Percentiles rank a stretch among this genome's conserved stretches.
Evolutionary conservation across 345 rosid genomes (phyloP).

Genomic region (Xanthoceras sorbifolium): DNA sequence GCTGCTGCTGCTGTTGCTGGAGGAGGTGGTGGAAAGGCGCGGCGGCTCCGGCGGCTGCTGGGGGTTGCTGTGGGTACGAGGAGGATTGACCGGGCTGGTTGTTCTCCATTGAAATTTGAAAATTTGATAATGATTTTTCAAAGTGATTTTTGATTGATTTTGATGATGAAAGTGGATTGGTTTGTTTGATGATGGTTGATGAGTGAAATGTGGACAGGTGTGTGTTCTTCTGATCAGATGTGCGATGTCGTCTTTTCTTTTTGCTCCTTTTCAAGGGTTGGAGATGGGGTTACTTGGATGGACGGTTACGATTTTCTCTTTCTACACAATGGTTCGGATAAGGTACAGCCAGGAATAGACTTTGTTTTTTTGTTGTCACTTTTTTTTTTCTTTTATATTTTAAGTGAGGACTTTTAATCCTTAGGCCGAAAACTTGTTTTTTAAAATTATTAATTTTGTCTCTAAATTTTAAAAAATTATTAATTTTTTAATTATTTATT

Average conservation of each 20-base stretch:
- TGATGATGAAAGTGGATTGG: constrained; percentile 10
- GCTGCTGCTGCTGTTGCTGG: constrained; percentile 90
- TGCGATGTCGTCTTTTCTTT: constrained; percentile 1
- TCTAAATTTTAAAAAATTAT: no score
- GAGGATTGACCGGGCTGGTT: constrained; percentile 62
- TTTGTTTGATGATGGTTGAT: constrained; percentile 14
- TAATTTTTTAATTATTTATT: no score
- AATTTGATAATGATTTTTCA: not conserved
- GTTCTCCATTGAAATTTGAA: constrained; percentile 45
- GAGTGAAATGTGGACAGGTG: constrained; percentile 20
- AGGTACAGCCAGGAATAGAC: not conserved
- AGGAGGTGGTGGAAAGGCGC: constrained; percentile 79
- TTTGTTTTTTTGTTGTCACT: not conserved
- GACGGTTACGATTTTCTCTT: constrained; percentile 2
- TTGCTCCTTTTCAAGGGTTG: constrained; percentile 7
- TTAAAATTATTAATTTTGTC: no score
- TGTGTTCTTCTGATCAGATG: constrained; percentile 22
- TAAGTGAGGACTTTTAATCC: no score
- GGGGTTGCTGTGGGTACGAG: constrained; percentile 53
- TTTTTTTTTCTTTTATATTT: not conserved
- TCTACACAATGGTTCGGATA: not conserved
- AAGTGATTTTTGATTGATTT: not conserved
- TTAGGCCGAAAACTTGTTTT: no score
- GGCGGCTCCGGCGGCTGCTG: constrained; percentile 34
- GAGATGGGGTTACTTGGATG: not conserved